These are phyloP conservation scores for Spergularia azorica DNA, from an alignment of 179 eudicot species.

Conservation along the genomic window DNA sequence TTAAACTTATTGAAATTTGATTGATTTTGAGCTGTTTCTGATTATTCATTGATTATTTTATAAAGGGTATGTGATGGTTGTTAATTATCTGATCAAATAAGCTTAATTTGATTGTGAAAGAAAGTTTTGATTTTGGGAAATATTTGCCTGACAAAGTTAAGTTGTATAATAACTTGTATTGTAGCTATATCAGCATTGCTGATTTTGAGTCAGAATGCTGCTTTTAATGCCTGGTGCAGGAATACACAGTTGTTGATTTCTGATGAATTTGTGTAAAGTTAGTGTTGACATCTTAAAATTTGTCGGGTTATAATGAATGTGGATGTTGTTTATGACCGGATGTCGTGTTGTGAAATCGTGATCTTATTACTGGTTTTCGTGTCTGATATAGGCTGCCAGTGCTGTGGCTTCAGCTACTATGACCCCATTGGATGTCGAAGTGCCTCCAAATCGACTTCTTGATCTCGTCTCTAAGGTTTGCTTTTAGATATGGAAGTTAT, in stretches of 20 bases:
- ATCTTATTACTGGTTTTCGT: constrained; percentile 5
- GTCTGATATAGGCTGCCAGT: constrained; percentile 56
- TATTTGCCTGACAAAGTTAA: background rate
- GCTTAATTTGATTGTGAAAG: background rate
- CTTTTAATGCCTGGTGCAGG: background rate
- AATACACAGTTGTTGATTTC: background rate
- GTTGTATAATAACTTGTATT: background rate
- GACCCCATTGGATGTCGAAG: constrained; percentile 78
- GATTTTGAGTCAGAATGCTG: background rate
- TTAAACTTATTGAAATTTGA: background rate
- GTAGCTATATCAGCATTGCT: background rate
- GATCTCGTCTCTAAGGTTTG: constrained; percentile 81
- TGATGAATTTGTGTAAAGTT: background rate
- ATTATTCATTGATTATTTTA: background rate
- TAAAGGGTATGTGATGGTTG: background rate
- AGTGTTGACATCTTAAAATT: too few species aligned
- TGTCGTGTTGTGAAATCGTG: background rate
- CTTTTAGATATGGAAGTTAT: background rate
- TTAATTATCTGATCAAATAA: background rate
- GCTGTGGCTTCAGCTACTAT: constrained; percentile 88
- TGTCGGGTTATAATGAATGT: background rate
- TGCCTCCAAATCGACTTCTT: constrained; percentile 66
- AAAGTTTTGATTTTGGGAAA: background rate
- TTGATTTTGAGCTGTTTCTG: background rate
- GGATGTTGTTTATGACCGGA: background rate